Evolutionary conservation across 257 asterid genomes (phyloP).

Genomic region (Solanum microdontum): DNA sequence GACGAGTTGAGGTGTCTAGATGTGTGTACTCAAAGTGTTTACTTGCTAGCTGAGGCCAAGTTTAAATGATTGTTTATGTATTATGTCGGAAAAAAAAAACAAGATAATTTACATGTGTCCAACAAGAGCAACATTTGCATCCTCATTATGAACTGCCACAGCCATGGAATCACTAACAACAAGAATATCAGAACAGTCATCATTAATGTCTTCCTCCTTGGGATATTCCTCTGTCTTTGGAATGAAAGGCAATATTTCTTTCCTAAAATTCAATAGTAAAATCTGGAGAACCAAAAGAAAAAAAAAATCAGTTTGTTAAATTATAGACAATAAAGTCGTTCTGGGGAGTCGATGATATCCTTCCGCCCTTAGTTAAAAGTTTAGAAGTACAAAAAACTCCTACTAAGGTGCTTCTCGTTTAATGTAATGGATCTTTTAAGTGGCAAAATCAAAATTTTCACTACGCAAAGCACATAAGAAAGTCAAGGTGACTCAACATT

Average conservation of each 20-base stretch:
- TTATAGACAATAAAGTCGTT: neutral
- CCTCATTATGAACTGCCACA: slow-evolving; percentile 85
- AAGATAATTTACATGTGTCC: slow-evolving; percentile 55
- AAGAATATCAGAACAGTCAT: slow-evolving; percentile 71
- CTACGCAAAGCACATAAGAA: neutral
- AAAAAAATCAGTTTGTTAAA: neutral
- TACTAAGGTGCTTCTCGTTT: neutral
- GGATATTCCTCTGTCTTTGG: slow-evolving; percentile 15
- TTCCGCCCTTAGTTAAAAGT: neutral
- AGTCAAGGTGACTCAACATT: neutral
- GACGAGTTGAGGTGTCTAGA: neutral
- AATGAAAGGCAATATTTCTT: slow-evolving; percentile 66
- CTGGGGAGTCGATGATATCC: neutral
- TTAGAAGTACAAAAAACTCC: neutral
- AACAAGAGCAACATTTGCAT: slow-evolving; percentile 72
- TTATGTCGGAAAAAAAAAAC: neutral
- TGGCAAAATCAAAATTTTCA: neutral
- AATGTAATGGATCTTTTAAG: neutral
- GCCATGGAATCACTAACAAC: slow-evolving; percentile 69
- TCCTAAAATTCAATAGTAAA: slow-evolving; percentile 71
- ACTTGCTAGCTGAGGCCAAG: neutral
- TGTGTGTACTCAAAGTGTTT: neutral
- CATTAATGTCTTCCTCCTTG: slow-evolving; percentile 18
- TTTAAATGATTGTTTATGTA: neutral
- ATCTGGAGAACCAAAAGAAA: slow-evolving; percentile 27